Evolutionary conservation across 495 filamentous ascomycete species (phyloP).

Genomic region (Halenospora varia): DNA sequence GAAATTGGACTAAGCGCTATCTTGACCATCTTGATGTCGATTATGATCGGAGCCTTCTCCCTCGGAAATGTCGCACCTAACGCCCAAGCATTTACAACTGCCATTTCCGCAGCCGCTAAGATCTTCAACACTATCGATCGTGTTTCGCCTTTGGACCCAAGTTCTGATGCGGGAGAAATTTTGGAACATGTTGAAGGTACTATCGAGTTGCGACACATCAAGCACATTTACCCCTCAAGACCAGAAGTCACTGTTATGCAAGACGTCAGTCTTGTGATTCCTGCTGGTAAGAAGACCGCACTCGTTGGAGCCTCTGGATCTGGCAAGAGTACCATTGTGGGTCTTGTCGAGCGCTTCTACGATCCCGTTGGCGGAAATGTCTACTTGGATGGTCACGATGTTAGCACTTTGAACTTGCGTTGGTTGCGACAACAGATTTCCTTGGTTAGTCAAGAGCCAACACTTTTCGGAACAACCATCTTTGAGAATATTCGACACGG

Average conservation of each 20-base stretch:
- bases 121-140: conserved; percentile 93
- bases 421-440: conserved; percentile 93
- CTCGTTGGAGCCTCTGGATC: conserved; percentile 85
- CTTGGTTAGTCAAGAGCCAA: conserved; percentile 80
- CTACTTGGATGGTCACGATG: conserved; percentile 78
- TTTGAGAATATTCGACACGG: conserved; percentile 83
- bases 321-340: conserved; percentile 90
- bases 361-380: conserved; percentile 77
- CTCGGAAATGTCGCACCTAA: conserved; percentile 88
- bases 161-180: conserved; percentile 61
- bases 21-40: conserved; percentile 80
- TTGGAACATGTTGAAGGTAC: conserved; percentile 70
- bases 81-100: conserved; percentile 75
- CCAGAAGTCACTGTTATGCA: conserved; percentile 86
- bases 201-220: conserved; percentile 78
- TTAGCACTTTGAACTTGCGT: conserved; percentile 75
- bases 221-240: conserved; percentile 90
- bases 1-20: conserved; percentile 43
- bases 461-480: conserved; percentile 81
- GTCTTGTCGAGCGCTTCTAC: conserved; percentile 90
- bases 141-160: conserved; percentile 80
- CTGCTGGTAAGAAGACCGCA: conserved; percentile 83
- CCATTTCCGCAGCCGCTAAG: conserved; percentile 78
- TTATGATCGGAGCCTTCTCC: conserved; percentile 89
- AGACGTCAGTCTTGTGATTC: conserved; percentile 70